Evolutionary conservation across 805 yeast genomes (phyloP).

Genomic region (Wickerhamiella sorbophila): DNA sequence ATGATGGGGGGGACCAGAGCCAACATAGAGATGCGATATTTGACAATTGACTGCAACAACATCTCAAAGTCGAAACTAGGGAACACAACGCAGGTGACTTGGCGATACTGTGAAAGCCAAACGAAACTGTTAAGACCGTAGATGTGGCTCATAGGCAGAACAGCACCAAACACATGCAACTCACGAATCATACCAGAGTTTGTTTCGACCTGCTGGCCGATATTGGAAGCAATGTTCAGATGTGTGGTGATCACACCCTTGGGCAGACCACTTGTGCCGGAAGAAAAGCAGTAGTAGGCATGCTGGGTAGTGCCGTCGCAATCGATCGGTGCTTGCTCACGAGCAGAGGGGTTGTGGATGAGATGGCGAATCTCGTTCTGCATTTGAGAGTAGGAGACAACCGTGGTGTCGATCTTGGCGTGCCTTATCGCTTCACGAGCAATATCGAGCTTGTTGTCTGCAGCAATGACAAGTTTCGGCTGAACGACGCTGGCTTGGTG

Average conservation of each 20-base stretch:
- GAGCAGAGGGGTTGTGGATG: constrained; percentile 3
- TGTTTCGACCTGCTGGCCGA: constrained; percentile 15
- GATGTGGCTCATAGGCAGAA: constrained; percentile 24
- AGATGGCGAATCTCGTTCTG: constrained; percentile 2
- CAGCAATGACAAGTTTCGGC: constrained; percentile 15
- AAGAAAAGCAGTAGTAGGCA: constrained; percentile 23
- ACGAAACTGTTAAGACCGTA: constrained; percentile 24
- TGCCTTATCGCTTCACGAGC: constrained; percentile 9
- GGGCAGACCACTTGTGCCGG: constrained; percentile 44
- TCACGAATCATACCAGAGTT: constrained; percentile 13
- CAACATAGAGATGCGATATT: constrained; percentile 27
- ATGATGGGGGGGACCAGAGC: constrained; percentile 31
- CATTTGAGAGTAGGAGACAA: constrained; percentile 5
- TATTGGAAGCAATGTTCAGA: constrained; percentile 33
- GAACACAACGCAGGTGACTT: constrained; percentile 18
- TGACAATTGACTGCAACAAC: constrained; percentile 19
- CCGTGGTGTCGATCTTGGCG: constrained; percentile 4
- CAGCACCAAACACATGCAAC: constrained; percentile 23
- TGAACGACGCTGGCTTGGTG: constrained; percentile 18
- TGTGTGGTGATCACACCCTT: constrained; percentile 64
- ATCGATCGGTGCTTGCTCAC: constrained; percentile 7
- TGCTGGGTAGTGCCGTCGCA: constrained; percentile 11
- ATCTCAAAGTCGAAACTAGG: constrained; percentile 24
- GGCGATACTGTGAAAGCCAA: constrained; percentile 15
- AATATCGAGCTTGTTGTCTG: constrained; percentile 6